Evolutionary conservation across 78 protist species (phyloP), one percentile per base, ranked within the genome.

Genomic region (Anaeramoeba flamelloides): DNA sequence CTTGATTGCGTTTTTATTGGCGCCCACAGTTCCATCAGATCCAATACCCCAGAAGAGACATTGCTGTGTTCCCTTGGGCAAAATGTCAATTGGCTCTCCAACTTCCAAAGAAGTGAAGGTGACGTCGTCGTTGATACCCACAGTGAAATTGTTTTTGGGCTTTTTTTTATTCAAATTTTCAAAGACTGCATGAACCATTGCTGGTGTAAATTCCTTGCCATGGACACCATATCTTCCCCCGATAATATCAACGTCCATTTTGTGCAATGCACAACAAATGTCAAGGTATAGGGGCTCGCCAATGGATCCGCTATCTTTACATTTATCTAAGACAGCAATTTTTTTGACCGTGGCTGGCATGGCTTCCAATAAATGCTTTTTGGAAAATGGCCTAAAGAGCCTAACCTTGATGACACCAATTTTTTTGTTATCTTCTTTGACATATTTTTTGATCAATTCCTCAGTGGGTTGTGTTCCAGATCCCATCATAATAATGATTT

Each of bases 11-110:
- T 75, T 75, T 31, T 77, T 30, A 3, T 81, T 81, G 79, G 77
- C 80, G 2, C 77, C 80, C 33, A 81, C 75, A 26, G 83, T 81
- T 3, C 83, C 83, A 64, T 81, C 83, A 2, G 79, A 76, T 38
- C 83, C 83, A 12, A 2, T 1, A 64, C 77, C 79, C 83, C 83
- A 81, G 26, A 81, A 75, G 4, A 81, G 41, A 81, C 77, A 75
- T 40, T 81, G 80, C 32, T 36, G 74, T 30, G 83, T 81, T 31
- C 83, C 83, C 32, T 65, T 41, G 3, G 83, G 83, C 41, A 81
- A 36, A 8, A 38, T 36, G 2, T 36, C 81, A 69, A 87, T 0
- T 40, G 34, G 74, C 22, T 1, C 39, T 33, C 32, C 65, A 64
- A 81, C 33, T 2, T 81, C 83, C 2, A 81, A 40, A 12, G 77